A percentile compares a stretch with the other conserved stretches of the same genome.
Evolutionary conservation across 192 early-diverging fungal genomes (phyloP).

Genomic region (Neocallimastix lanati): DNA sequence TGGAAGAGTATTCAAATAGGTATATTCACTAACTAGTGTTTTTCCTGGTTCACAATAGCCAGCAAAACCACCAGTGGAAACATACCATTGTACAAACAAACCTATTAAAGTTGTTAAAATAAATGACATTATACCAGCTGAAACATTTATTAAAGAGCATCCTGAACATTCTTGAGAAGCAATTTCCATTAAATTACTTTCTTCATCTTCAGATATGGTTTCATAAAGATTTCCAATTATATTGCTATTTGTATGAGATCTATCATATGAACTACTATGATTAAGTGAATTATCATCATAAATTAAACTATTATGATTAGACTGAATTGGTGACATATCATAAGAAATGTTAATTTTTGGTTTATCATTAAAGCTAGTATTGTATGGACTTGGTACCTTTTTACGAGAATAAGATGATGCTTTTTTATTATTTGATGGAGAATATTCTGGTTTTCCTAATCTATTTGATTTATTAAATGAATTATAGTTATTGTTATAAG

Average conservation of each 20-base stretch:
- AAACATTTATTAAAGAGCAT: background rate
- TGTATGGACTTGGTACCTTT: background rate
- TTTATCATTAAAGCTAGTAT: background rate
- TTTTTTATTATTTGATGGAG: too few relatives aligned
- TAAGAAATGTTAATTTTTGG: background rate
- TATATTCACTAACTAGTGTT: background rate
- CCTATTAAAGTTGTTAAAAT: background rate
- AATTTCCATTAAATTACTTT: background rate
- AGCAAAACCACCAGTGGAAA: background rate
- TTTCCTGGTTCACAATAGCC: background rate
- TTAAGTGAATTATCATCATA: background rate
- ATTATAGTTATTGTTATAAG: background rate
- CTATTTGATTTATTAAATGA: background rate
- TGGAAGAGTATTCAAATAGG: background rate
- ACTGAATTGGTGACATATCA: background rate
- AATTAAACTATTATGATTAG: background rate
- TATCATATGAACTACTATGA: background rate
- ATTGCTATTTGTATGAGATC: background rate
- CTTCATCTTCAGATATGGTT: background rate
- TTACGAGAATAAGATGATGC: too few relatives aligned
- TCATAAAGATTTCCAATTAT: background rate
- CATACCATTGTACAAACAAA: background rate
- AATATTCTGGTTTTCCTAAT: background rate
- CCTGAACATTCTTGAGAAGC: background rate
- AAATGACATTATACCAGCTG: background rate